Conservation (phyloP, 2,329 filamentous ascomycete species). For the Verticillium klebahnii region DNA sequence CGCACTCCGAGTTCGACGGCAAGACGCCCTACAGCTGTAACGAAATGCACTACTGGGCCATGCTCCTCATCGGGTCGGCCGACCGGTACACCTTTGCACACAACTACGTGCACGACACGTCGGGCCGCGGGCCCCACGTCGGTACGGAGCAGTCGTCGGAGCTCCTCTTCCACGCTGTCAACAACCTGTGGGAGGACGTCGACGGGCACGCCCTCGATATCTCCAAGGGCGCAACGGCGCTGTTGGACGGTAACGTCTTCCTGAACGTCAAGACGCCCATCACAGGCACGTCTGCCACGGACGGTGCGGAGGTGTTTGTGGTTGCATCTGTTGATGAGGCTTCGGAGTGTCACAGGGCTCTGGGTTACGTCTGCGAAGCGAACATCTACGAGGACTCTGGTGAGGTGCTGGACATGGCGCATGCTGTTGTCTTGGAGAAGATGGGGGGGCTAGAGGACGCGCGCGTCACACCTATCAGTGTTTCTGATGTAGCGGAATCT, state of each 20-base stretch:
- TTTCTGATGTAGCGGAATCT: too few relatives aligned
- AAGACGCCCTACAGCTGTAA: neutral
- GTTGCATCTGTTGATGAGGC: too few relatives aligned
- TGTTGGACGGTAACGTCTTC: conserved; percentile 41
- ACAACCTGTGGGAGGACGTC: conserved; percentile 21
- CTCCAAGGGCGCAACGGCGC: conserved; percentile 19
- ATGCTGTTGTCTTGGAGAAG: too few relatives aligned
- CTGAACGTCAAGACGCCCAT: conserved; percentile 31
- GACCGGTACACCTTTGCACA: conserved; percentile 12
- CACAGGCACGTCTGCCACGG: too few relatives aligned
- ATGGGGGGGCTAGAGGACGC: too few relatives aligned
- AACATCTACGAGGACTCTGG: too few relatives aligned
- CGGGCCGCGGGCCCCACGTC: conserved; percentile 16
- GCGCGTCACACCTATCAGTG: too few relatives aligned
- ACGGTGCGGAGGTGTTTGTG: too few relatives aligned
- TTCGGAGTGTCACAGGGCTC: too few relatives aligned
- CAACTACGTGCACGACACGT: conserved; percentile 17
- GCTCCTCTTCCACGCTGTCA: conserved; percentile 24
- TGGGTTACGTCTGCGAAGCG: too few relatives aligned
- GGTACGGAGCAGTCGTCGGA: conserved; percentile 16
- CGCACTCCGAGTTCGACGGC: too few relatives aligned
- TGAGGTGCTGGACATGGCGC: too few relatives aligned
- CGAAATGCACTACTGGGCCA: conserved; percentile 8
- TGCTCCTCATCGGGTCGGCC: conserved; percentile 5
- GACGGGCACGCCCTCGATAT: conserved; percentile 23